phyloP scores from a whole-genome alignment of 2,329 filamentous ascomycete species.

The Aspergillaceae sp. region DNA sequence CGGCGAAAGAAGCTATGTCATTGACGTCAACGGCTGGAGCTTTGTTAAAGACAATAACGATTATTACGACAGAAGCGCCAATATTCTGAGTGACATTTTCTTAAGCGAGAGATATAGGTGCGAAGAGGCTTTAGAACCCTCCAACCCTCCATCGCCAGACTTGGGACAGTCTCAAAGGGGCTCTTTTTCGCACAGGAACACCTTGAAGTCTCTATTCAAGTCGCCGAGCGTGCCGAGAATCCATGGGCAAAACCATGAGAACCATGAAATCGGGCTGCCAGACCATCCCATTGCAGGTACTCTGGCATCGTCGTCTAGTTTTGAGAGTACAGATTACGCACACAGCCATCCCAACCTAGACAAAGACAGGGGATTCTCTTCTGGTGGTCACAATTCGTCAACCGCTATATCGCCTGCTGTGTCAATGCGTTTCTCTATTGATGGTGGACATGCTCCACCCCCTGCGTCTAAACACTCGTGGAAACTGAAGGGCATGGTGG shows the following conservation, averaged over 20 bases:
- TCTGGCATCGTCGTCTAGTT: constrained; percentile 24
- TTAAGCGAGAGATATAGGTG: constrained; percentile 58
- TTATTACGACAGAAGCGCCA: constrained; percentile 88
- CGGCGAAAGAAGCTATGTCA: constrained; percentile 86
- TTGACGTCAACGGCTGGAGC: constrained; percentile 98
- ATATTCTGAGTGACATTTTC: constrained; percentile 81
- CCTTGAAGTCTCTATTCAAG: constrained; percentile 53
- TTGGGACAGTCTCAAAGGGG: constrained; percentile 28
- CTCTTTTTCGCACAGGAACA: constrained; percentile 37
- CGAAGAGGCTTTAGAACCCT: constrained; percentile 25
- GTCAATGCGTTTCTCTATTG: constrained; percentile 16
- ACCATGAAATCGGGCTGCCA: constrained; percentile 36
- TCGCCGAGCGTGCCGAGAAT: constrained; percentile 57
- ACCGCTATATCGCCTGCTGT: constrained; percentile 19
- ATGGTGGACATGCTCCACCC: constrained; percentile 36
- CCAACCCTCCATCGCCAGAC: constrained; percentile 29
- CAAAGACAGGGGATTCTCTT: not conserved
- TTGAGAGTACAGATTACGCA: constrained; percentile 21
- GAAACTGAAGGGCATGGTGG: constrained; percentile 97
- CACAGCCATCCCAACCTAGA: constrained; percentile 10
- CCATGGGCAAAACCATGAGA: constrained; percentile 37
- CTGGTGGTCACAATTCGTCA: constrained; percentile 16
- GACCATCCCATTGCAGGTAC: constrained; percentile 31
- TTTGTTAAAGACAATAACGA: constrained; percentile 99
- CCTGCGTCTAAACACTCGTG: constrained; percentile 82